Percentiles rank a stretch among this genome's conserved stretches.
These are phyloP conservation scores for Aspergillus brunneoviolaceus DNA, from an alignment of 2,329 filamentous ascomycete genomes.

Conservation along the genomic window DNA sequence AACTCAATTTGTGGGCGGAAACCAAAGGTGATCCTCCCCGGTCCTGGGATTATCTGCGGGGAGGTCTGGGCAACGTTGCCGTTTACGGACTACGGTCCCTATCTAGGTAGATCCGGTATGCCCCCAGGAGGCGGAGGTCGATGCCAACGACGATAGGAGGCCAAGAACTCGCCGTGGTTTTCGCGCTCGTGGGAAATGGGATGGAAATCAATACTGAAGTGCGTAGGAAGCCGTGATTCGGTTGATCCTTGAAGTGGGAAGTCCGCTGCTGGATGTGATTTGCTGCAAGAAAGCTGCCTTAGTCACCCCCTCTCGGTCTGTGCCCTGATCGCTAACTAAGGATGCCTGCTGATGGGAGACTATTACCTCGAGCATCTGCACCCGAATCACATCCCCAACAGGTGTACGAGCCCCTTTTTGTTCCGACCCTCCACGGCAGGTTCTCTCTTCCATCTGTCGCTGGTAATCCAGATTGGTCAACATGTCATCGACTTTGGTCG, in stretches of 20 bases:
- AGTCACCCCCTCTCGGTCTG: background rate
- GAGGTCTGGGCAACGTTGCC: slow-evolving; percentile 14
- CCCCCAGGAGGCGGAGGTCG: background rate
- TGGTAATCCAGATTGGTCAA: slow-evolving; percentile 1
- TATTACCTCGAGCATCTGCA: slow-evolving; percentile 14
- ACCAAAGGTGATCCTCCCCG: slow-evolving; percentile 7
- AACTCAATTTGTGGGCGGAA: background rate
- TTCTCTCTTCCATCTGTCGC: background rate
- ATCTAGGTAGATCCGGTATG: background rate
- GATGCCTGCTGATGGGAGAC: slow-evolving; percentile 7
- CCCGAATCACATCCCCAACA: slow-evolving; percentile 16
- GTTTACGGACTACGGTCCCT: slow-evolving; percentile 12
- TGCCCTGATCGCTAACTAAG: background rate
- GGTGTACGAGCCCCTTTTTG: slow-evolving; percentile 5
- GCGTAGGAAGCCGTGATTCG: background rate
- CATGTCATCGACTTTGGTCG: background rate
- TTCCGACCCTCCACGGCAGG: slow-evolving; percentile 5
- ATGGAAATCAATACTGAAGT: slow-evolving; percentile 13
- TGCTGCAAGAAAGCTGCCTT: slow-evolving; percentile 6
- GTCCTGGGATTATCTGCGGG: slow-evolving; percentile 17
- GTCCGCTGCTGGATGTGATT: slow-evolving; percentile 9
- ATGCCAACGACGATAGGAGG: background rate
- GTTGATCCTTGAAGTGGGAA: slow-evolving; percentile 12
- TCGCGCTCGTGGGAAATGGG: slow-evolving; percentile 16
- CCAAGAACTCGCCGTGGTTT: background rate